Base-by-base conservation (phyloP, 768 basidiomycete species). In the Naganishia randhawae region DNA sequence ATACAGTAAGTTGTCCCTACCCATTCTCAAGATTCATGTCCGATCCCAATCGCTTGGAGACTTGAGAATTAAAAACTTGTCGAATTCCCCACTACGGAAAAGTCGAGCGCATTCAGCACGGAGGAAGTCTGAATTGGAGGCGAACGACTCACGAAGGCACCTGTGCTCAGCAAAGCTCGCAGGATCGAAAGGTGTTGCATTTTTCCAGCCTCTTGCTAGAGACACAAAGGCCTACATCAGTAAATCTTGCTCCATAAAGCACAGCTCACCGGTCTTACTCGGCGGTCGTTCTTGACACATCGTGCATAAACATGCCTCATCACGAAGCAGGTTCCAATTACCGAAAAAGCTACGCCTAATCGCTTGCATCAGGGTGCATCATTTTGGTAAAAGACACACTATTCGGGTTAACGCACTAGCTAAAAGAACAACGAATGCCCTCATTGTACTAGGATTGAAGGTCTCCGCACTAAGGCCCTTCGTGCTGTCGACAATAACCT, bases 271-370 rank as follows among this genome's bases (percentile, higher is more conserved):
- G 35, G n/a, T 39, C 57, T 61, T 14, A 61, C 57, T 22, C 33
- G 35, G 6, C 57, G 57, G 37, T 61, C 57, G 17, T 61, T 61
- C 37, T 61, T 61, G 35, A 61, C 11, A 19, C 57, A 61, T 61
- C 57, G n/a, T 41, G n/a, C 11, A 19, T 61, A 37, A 25, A 35
- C 41, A 29, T 61, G 57, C 57, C 29, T 39, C 19, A 61, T 22
- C 31, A 61, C 57, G 14, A 61, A 41, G 57, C 29, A 61, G 1
- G 37, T 41, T 5, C n/a, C 57, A 29, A 61, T 39, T 6, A n/a
- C 37, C 37, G 57, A 25, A 17, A 41, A 41, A 13, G 17, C 57
- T 1, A 41, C 57, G 57, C 57, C 57, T 61, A 22, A 14, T 7
- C 25, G 17, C 17, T 52, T 14, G 29, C 8, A 33, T 52, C 33